Evolutionary conservation across 2,329 filamentous ascomycete species (phyloP).

Genomic region (Diaporthe amygdali): DNA sequence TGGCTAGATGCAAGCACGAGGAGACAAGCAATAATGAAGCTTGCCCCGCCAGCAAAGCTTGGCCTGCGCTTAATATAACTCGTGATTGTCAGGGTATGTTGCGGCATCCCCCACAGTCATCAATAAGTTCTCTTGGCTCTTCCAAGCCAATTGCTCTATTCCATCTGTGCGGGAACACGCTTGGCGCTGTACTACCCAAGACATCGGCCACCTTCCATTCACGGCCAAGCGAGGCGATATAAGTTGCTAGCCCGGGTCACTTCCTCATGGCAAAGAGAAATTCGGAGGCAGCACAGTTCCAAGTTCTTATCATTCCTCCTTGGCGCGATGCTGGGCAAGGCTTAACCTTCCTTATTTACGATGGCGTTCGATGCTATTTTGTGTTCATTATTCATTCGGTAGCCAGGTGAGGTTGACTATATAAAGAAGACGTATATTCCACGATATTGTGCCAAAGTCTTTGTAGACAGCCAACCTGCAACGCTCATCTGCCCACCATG

Average conservation of each 20-base stretch:
- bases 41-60: not conserved
- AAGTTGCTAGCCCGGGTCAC: not conserved
- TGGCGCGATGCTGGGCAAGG: conserved; percentile 2
- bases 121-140: not conserved
- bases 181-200: conserved; percentile 7
- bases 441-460: too few relatives aligned
- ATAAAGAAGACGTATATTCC: not conserved
- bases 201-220: not conserved
- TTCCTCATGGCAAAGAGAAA: not conserved
- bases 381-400: not conserved
- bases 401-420: not conserved
- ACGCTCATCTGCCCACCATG: not conserved
- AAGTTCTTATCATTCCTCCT: not conserved
- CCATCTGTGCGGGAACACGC: not conserved
- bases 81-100: conserved; percentile 7
- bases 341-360: conserved; percentile 12
- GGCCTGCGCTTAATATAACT: not conserved
- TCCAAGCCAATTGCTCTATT: not conserved
- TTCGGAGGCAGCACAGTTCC: not conserved
- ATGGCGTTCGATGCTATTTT: not conserved
- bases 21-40: not conserved
- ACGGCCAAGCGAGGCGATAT: not conserved
- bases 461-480: not conserved
- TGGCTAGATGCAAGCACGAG: not conserved
- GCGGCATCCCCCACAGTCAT: not conserved